Evolutionary conservation across 1,284 basidiomycete genomes (phyloP).

Genomic region (Trametes hirsuta): DNA sequence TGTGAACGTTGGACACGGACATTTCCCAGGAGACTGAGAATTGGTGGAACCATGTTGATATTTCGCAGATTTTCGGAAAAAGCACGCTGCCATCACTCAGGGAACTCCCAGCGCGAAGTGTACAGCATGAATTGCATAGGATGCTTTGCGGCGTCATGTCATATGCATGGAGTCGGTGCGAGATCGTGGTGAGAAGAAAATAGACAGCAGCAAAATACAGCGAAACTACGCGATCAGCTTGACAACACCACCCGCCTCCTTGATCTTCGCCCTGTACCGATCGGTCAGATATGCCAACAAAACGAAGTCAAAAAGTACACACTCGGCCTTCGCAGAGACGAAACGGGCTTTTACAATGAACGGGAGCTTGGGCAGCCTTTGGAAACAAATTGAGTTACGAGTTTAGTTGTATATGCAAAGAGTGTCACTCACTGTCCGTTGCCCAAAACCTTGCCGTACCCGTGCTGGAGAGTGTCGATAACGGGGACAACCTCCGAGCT

Average conservation of each 20-base stretch:
- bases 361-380: slow-evolving; percentile 77
- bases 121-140: slow-evolving; percentile 36
- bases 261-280: slow-evolving; percentile 71
- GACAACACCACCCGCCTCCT: slow-evolving; percentile 93
- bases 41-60: not conserved
- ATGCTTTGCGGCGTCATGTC: slow-evolving; percentile 35
- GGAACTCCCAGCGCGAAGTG: slow-evolving; percentile 1
- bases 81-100: not conserved
- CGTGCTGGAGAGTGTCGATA: slow-evolving; percentile 84
- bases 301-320: slow-evolving; percentile 38
- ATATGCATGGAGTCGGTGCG: slow-evolving; percentile 36
- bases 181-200: slow-evolving; percentile 21
- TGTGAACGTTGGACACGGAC: not conserved
- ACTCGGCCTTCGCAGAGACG: slow-evolving; percentile 90
- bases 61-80: not conserved
- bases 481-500: slow-evolving; percentile 85
- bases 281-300: slow-evolving; percentile 5
- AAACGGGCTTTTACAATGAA: slow-evolving; percentile 97
- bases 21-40: not conserved
- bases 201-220: slow-evolving; percentile 31
- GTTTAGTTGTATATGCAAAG: no score
- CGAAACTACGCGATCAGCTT: slow-evolving; percentile 80
- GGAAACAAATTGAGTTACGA: not conserved
- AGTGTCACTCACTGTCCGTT: slow-evolving; percentile 71
- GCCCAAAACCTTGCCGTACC: slow-evolving; percentile 92